Percentiles rank a stretch among this genome's conserved stretches.
phyloP scores from a whole-genome alignment of 768 basidiomycete species.

The Mycena haematopus region DNA sequence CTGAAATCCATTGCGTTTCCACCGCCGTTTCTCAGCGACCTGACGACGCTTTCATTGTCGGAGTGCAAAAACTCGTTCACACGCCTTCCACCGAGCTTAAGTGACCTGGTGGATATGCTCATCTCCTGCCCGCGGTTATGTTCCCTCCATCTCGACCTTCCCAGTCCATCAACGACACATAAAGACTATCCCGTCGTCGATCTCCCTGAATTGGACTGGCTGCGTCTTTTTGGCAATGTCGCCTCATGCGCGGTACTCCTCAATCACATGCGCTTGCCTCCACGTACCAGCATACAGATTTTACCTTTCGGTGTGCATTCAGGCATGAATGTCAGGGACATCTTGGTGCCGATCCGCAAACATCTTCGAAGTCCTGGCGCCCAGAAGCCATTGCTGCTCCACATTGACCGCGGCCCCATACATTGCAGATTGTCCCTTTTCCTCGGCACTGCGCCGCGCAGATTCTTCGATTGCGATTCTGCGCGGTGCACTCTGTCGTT shows the following conservation, averaged over 20 bases:
- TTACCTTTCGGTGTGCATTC: background rate
- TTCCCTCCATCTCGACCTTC: background rate
- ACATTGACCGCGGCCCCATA: background rate
- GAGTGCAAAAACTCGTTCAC: background rate
- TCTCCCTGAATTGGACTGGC: background rate
- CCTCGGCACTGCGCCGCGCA: background rate
- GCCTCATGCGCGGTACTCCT: background rate
- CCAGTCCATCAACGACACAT: background rate
- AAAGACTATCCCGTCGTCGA: background rate
- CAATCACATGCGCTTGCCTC: background rate
- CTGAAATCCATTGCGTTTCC: background rate
- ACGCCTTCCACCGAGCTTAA: background rate
- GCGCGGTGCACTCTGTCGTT: background rate
- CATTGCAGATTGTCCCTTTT: background rate
- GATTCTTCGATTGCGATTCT: background rate
- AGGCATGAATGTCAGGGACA: background rate
- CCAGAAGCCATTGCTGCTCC: background rate
- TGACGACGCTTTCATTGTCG: background rate
- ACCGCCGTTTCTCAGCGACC: background rate
- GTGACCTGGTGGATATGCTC: background rate
- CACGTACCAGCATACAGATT: background rate
- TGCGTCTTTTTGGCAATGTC: background rate
- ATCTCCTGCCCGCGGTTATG: background rate
- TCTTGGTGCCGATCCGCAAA: slow-evolving; percentile 4
- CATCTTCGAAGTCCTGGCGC: background rate